Evolutionary conservation across 108 stramenopile genomes (phyloP).

Genomic region (Pseudonitzschia multistriata): DNA sequence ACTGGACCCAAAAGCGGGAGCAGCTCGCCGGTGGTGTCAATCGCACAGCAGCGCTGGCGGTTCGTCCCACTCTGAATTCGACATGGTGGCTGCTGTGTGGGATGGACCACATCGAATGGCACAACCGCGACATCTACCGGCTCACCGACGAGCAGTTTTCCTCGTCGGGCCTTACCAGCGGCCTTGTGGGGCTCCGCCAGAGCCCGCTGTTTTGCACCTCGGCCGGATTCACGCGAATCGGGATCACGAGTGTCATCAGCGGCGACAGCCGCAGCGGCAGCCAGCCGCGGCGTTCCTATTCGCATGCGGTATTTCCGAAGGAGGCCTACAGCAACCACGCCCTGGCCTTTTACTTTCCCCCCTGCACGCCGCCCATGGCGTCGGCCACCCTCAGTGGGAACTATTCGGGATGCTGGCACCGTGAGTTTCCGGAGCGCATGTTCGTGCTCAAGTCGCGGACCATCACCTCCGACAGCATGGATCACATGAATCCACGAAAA

Average conservation of each 20-base stretch:
- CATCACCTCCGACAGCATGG: constrained; percentile 13
- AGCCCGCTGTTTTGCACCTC: constrained; percentile 18
- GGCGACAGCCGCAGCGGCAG: background rate
- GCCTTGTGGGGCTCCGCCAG: constrained; percentile 4
- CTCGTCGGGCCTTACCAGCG: background rate
- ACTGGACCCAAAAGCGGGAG: background rate
- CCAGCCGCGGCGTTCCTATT: background rate
- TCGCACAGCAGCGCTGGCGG: background rate
- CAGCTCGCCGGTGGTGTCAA: background rate
- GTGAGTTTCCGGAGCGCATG: constrained; percentile 1
- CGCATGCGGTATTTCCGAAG: constrained; percentile 1
- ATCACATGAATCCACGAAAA: constrained; percentile 4
- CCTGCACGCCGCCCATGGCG: background rate
- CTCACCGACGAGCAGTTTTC: background rate
- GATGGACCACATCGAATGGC: constrained; percentile 22
- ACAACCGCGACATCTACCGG: constrained; percentile 10
- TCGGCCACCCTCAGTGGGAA: background rate
- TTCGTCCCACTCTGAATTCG: background rate
- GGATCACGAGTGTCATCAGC: background rate
- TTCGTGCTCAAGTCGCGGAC: constrained; percentile 16
- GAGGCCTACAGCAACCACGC: constrained; percentile 19
- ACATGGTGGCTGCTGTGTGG: constrained; percentile 19
- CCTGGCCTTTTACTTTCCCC: constrained; percentile 16
- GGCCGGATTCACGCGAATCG: constrained; percentile 14
- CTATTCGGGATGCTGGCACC: constrained; percentile 15